Percentiles rank a stretch among this genome's conserved stretches.
Conservation (phyloP, 192 early-diverging fungal genomes). For the Coemansia sp. region DNA sequence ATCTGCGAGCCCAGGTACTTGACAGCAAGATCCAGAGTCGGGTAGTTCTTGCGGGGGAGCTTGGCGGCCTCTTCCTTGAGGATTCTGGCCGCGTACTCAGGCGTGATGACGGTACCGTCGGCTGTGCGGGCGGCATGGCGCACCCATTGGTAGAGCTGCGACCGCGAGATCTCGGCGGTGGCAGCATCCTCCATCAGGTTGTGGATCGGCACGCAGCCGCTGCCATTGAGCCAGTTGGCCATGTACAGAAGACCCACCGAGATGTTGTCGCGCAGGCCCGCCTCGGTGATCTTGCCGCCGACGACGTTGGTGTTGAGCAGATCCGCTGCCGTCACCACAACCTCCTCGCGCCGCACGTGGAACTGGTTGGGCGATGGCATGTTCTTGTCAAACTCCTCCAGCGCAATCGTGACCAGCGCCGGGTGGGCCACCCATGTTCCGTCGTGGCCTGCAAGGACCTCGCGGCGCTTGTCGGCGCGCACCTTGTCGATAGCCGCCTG, state of each 20-base stretch:
- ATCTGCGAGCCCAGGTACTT: slow-evolving; percentile 75
- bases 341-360: slow-evolving; percentile 89
- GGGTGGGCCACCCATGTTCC: slow-evolving; percentile 98
- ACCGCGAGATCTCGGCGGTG: slow-evolving; percentile 96
- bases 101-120: slow-evolving; percentile 81
- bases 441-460: slow-evolving; percentile 94
- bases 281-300: slow-evolving; percentile 82
- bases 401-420: slow-evolving; percentile 88
- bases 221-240: slow-evolving; percentile 93
- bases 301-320: slow-evolving; percentile 77
- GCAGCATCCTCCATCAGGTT: slow-evolving; percentile 99
- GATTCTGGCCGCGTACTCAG: slow-evolving; percentile 73
- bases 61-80: slow-evolving; percentile 87
- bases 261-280: slow-evolving; percentile 90
- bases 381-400: slow-evolving; percentile 89
- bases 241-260: slow-evolving; percentile 92
- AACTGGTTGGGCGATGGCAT: slow-evolving; percentile 98
- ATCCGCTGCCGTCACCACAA: slow-evolving; percentile 78
- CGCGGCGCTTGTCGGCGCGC: slow-evolving; percentile 92
- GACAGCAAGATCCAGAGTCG: slow-evolving; percentile 57
- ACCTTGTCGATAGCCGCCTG: slow-evolving; percentile 92
- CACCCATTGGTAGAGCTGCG: slow-evolving; percentile 98
- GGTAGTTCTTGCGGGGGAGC: slow-evolving; percentile 61
- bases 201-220: slow-evolving; percentile 97
- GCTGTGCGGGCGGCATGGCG: slow-evolving; percentile 79